Evolutionary conservation across 257 asterid genomes (phyloP), one percentile per base, ranked within the genome.

Genomic region (Euphrasia confusa): DNA sequence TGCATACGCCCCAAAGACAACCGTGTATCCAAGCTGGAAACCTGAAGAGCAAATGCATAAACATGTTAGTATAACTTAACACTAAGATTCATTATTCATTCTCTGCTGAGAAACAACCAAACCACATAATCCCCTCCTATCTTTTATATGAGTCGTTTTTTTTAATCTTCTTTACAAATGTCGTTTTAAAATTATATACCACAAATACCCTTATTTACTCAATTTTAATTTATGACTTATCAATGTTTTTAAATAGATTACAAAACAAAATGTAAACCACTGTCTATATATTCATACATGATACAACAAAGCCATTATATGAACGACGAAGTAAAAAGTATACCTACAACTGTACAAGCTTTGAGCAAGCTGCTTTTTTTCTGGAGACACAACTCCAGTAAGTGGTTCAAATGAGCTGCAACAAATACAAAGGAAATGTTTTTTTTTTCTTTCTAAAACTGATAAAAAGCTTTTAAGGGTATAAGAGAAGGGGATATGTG

Each of bases 321-420:
- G 61, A 48, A 59, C 67, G 66, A 64, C 77, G 55, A 58, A 67
- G 69, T 33, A 70, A 30, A 67, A 57, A 37, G 42, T 37, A 68
- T 84, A 92, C 99, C 99, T 74, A 82, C 99, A 69, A 78, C 77
- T 61, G 71, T 54, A 59, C 78, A 80, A 62, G 99, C 95, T 73
- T 74, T 81, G 71, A 70, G 73, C 55, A 84, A 80, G 81, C 83
- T 87, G 79, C 65, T 53, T 17, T 79, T 78, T 68, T 76, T 66
- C 63, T 83, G 95, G 68, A 67, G 58, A 77, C 74, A 87, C 66
- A 73, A 62, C 80, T 93, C 99, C 78, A 83, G 69, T 35, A 89
- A 76, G 75, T 89, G 97, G 74, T 93, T 87, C 77, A 89, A 75
- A 83, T 93, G 99, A 82, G 99, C 99, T 93, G 95, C 83, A 77